A percentile compares a stretch with the other conserved stretches of the same genome.
Evolutionary conservation across 208 protist genomes (phyloP).

Genomic region (Leishmania major): DNA sequence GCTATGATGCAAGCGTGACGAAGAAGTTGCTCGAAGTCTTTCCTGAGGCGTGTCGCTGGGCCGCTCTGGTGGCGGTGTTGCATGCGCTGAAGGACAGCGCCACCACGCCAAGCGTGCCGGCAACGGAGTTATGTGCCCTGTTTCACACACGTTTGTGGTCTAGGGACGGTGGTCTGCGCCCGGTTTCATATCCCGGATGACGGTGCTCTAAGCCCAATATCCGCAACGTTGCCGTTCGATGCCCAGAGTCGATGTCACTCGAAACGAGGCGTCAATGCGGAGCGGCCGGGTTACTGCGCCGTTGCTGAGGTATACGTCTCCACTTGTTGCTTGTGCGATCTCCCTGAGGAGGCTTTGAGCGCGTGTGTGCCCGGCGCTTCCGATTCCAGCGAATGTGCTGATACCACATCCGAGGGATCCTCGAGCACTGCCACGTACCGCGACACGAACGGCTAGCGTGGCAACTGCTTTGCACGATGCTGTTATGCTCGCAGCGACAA

Average conservation of each 20-base stretch:
- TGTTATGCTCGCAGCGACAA: neutral
- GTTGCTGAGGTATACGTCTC: neutral
- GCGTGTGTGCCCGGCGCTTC: neutral
- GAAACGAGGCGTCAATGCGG: constrained; percentile 12
- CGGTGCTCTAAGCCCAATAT: constrained; percentile 19
- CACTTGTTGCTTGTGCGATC: neutral
- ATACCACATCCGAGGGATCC: neutral
- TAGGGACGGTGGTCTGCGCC: constrained; percentile 39
- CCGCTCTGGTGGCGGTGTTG: neutral
- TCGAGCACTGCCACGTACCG: constrained; percentile 5
- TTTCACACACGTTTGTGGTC: constrained; percentile 42
- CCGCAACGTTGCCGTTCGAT: neutral
- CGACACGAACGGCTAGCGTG: neutral
- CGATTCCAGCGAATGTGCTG: neutral
- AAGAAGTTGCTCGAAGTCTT: neutral
- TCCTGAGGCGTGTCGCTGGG: neutral
- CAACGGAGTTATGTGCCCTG: constrained; percentile 35
- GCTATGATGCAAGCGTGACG: neutral
- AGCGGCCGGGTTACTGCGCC: constrained; percentile 30
- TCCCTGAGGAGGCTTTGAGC: neutral
- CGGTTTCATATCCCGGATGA: constrained; percentile 56
- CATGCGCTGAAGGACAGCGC: constrained; percentile 27
- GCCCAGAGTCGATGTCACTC: neutral
- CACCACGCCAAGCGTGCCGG: constrained; percentile 17
- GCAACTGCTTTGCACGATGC: neutral